A percentile compares a stretch with the other conserved stretches of the same genome.
Evolutionary conservation across 2,329 filamentous ascomycete genomes (phyloP).

Genomic region (Tolypocladium guangdongense): DNA sequence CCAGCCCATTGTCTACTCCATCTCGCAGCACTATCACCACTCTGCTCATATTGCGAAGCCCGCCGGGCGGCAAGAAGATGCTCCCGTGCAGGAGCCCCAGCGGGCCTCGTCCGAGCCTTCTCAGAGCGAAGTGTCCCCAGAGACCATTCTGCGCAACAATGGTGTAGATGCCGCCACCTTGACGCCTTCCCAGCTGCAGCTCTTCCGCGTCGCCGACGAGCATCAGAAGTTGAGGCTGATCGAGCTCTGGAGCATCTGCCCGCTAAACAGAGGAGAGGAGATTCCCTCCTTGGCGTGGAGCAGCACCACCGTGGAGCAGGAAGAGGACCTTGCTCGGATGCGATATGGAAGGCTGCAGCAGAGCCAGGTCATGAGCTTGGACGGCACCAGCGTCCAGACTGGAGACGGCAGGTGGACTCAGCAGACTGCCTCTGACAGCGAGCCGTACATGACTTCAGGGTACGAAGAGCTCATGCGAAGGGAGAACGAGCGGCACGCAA

Average conservation of each 20-base stretch:
- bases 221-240: constrained; percentile 65
- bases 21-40: constrained; percentile 77
- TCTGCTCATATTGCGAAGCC: constrained; percentile 49
- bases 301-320: constrained; percentile 43
- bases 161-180: constrained; percentile 60
- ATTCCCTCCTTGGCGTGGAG: constrained; percentile 43
- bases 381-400: constrained; percentile 41
- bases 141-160: constrained; percentile 50
- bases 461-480: constrained; percentile 60
- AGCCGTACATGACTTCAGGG: constrained; percentile 77
- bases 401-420: constrained; percentile 42
- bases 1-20: constrained; percentile 54
- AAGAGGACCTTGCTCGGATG: constrained; percentile 47
- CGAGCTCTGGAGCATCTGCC: constrained; percentile 77
- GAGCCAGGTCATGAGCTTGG: constrained; percentile 37
- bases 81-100: constrained; percentile 19
- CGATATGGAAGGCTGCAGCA: constrained; percentile 43
- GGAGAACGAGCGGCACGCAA: constrained; percentile 41
- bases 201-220: constrained; percentile 66
- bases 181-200: constrained; percentile 62
- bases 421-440: constrained; percentile 36
- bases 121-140: constrained; percentile 37
- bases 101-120: constrained; percentile 40
- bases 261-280: constrained; percentile 47
- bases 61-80: constrained; percentile 15